Percentiles rank a stretch among this genome's conserved stretches.
phyloP scores from a whole-genome alignment of 2,329 filamentous ascomycete genomes.

The Lecanicillium sp. region DNA sequence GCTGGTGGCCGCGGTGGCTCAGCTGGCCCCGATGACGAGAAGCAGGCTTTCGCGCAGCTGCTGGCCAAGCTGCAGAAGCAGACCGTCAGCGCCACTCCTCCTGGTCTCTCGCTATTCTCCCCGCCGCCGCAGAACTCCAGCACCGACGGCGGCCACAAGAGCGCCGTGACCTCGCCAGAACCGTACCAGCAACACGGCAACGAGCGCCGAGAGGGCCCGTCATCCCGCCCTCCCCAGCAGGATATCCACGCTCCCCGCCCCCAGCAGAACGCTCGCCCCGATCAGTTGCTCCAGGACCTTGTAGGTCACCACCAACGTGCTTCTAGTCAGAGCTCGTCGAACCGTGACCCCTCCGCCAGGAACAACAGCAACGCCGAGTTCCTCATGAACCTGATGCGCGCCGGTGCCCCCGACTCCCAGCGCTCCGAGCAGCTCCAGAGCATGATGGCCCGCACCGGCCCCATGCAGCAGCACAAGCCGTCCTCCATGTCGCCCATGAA shows the following conservation, averaged over 20 bases:
- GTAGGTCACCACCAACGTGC: constrained; percentile 53
- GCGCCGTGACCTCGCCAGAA: constrained; percentile 40
- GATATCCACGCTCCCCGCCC: constrained; percentile 49
- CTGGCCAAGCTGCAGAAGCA: constrained; percentile 72
- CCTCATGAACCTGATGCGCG: constrained; percentile 73
- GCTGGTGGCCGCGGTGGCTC: constrained; percentile 17
- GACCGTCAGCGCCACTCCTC: constrained; percentile 40
- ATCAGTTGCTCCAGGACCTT: constrained; percentile 57
- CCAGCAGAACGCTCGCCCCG: constrained; percentile 45
- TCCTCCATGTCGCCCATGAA: constrained; percentile 6
- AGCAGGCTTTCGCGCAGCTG: constrained; percentile 78
- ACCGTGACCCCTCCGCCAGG: constrained; percentile 39
- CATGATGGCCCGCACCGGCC: constrained; percentile 34
- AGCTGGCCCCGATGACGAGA: constrained; percentile 55
- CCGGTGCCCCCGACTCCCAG: constrained; percentile 41
- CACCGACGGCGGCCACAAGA: constrained; percentile 29
- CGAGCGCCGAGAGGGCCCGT: constrained; percentile 39
- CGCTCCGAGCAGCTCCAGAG: constrained; percentile 43
- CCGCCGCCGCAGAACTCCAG: constrained; percentile 30
- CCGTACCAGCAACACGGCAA: constrained; percentile 42
- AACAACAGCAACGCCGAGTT: constrained; percentile 72
- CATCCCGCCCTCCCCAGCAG: constrained; percentile 36
- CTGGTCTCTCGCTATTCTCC: constrained; percentile 37
- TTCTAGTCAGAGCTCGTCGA: constrained; percentile 43
- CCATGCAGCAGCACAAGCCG: constrained; percentile 18